Conservation (phyloP, 2,329 filamentous ascomycete genomes). For the Penicillium sp. region DNA sequence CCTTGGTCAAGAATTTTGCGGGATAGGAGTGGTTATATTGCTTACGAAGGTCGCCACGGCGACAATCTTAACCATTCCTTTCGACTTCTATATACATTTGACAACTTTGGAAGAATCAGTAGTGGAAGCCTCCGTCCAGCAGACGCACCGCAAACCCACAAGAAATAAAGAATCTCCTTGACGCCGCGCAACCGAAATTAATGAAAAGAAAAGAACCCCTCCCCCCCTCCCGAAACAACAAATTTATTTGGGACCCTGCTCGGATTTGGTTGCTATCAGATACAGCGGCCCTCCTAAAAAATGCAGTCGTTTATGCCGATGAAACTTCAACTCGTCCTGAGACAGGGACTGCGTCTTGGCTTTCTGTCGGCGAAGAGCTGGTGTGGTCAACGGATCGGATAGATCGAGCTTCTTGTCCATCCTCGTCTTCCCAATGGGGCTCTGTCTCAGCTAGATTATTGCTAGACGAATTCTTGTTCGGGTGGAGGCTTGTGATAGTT, state of each 20-base stretch:
- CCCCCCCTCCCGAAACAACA: not conserved
- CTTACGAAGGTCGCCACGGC: not conserved
- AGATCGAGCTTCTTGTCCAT: constrained; percentile 1
- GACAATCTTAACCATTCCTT: not conserved
- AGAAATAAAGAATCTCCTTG: not conserved
- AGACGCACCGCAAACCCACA: not conserved
- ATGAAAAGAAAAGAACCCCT: not conserved
- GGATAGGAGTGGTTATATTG: not conserved
- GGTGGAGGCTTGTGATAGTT: not conserved
- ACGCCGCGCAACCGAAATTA: not conserved
- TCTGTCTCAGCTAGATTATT: not conserved
- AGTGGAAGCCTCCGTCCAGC: not conserved
- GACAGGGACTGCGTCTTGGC: not conserved
- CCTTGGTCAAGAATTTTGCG: not conserved
- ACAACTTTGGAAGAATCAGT: not conserved
- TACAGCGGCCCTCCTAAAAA: not conserved
- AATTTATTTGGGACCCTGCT: not conserved
- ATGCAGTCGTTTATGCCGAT: not conserved
- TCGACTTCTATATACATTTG: not conserved
- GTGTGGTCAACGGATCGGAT: constrained; percentile 1
- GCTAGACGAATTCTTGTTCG: constrained; percentile 10
- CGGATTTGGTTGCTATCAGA: not conserved
- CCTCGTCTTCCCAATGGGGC: constrained; percentile 1
- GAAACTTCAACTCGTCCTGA: not conserved
- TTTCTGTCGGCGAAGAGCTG: not conserved